These are phyloP conservation scores for Cyberlindnera mississippiensis DNA, from an alignment of 805 yeast genomes.

Conservation along the genomic window DNA sequence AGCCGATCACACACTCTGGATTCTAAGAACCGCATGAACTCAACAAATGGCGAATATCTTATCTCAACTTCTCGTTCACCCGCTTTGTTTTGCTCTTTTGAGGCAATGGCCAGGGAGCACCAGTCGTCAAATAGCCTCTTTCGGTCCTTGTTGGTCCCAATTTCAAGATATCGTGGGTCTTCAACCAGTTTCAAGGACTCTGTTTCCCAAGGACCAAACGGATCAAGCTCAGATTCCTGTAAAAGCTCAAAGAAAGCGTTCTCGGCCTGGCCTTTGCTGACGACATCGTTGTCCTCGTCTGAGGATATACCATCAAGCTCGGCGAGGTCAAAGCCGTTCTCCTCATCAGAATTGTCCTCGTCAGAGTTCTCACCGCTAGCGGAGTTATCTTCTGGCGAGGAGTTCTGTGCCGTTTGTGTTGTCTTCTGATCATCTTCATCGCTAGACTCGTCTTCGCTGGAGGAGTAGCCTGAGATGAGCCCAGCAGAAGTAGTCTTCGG, in stretches of 20 bases:
- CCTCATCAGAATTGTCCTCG: constrained; percentile 20
- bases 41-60: constrained; percentile 14
- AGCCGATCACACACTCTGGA: constrained; percentile 27
- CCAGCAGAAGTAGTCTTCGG: too few relatives aligned
- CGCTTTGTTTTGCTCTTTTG: constrained; percentile 1
- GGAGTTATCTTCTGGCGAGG: neutral
- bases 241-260: constrained; percentile 34
- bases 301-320: constrained; percentile 24
- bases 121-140: constrained; percentile 43
- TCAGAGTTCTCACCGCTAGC: neutral
- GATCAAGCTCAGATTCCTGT: constrained; percentile 33
- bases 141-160: constrained; percentile 34
- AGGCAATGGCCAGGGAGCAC: constrained; percentile 28
- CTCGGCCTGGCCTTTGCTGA: constrained; percentile 6
- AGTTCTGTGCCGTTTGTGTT: too few relatives aligned
- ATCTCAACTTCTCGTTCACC: neutral
- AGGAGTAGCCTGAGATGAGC: constrained; percentile 18
- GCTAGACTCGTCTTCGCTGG: constrained; percentile 18
- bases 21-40: constrained; percentile 30
- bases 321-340: constrained; percentile 20
- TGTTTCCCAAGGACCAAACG: constrained; percentile 44
- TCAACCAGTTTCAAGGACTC: constrained; percentile 38
- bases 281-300: constrained; percentile 12
- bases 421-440: constrained; percentile 4
- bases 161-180: constrained; percentile 38